These are phyloP conservation scores for Saccharomyces kudriavzevii DNA, from an alignment of 805 yeast species.

Conservation along the genomic window DNA sequence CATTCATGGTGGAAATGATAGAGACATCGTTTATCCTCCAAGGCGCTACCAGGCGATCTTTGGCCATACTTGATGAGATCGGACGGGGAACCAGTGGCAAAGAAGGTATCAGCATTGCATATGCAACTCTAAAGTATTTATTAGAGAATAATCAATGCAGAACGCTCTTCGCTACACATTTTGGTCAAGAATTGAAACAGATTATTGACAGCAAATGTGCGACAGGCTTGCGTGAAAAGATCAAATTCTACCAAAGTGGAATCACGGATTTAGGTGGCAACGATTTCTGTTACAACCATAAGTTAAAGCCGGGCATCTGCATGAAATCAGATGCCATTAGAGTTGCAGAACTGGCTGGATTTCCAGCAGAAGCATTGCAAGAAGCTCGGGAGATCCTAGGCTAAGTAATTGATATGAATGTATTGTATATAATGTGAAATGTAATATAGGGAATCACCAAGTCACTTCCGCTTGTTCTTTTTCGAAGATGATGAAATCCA, in stretches of 20 bases:
- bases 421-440: constrained; percentile 1
- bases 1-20: constrained; percentile 89
- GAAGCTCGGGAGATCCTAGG: constrained; percentile 38
- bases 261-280: constrained; percentile 23
- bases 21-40: constrained; percentile 67
- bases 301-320: constrained; percentile 58
- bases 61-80: constrained; percentile 78
- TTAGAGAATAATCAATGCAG: constrained; percentile 51
- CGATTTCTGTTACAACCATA: constrained; percentile 39
- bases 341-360: constrained; percentile 73
- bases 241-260: constrained; percentile 18
- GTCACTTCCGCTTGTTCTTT: neutral
- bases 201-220: constrained; percentile 32
- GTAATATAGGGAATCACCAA: neutral
- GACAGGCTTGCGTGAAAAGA: constrained; percentile 11
- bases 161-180: constrained; percentile 86
- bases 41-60: constrained; percentile 56
- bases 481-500: neutral
- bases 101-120: constrained; percentile 83
- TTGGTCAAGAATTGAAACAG: constrained; percentile 45
- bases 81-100: constrained; percentile 83
- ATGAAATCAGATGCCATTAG: constrained; percentile 66
- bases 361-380: constrained; percentile 51
- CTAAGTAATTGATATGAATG: neutral
- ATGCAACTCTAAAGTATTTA: constrained; percentile 57